A percentile compares a stretch with the other conserved stretches of the same genome.
Conservation (phyloP, 2,329 filamentous ascomycete genomes). For the Acrocalymma vagum region DNA sequence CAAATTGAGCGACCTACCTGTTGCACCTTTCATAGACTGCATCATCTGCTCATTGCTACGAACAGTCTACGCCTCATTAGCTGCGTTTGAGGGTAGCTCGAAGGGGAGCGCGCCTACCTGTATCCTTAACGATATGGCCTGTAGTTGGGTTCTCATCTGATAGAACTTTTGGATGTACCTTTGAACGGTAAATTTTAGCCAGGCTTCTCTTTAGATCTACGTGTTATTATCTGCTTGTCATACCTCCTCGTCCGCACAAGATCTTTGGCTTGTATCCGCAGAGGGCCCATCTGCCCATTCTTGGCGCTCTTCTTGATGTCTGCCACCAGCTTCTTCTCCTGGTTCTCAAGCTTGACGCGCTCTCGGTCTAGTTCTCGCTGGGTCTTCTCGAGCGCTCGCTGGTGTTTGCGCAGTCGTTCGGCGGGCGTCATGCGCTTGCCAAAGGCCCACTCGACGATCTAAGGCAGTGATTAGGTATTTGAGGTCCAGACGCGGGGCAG, state of each 20-base stretch:
- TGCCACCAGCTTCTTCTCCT: constrained; percentile 94
- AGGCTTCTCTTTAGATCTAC: constrained; percentile 1
- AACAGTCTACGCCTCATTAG: constrained; percentile 73
- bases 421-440: constrained; percentile 99
- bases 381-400: constrained; percentile 95
- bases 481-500: constrained; percentile 16
- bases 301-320: constrained; percentile 99
- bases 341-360: constrained; percentile 94
- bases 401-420: constrained; percentile 90
- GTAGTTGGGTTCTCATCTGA: constrained; percentile 94
- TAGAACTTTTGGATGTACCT: constrained; percentile 99
- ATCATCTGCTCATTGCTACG: constrained; percentile 99
- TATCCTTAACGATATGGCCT: constrained; percentile 93
- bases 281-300: constrained; percentile 97
- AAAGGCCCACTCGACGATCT: constrained; percentile 99
- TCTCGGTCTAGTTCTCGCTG: constrained; percentile 96
- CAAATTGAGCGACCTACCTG: constrained; percentile 48
- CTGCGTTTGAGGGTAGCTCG: constrained; percentile 2
- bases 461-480: constrained; percentile 26
- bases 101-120: constrained; percentile 68
- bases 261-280: constrained; percentile 98
- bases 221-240: constrained; percentile 7
- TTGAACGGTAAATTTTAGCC: constrained; percentile 12
- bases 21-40: constrained; percentile 99
- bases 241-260: constrained; percentile 87